These are phyloP conservation scores for Rhodofomes roseus DNA, from an alignment of 1,284 basidiomycete species.

Conservation along the genomic window DNA sequence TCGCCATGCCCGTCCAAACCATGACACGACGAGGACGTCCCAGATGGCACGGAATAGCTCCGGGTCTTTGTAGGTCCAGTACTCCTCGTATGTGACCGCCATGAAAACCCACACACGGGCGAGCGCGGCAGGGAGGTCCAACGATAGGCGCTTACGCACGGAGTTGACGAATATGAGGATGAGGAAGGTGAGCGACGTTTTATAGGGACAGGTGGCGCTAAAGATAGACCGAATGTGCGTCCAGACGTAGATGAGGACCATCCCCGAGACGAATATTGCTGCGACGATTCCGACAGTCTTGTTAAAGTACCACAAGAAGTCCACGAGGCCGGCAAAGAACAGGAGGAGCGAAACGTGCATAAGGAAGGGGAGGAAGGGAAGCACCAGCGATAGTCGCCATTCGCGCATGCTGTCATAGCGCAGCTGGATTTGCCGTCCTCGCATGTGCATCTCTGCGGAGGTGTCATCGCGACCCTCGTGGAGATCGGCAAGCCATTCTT, in stretches of 20 bases:
- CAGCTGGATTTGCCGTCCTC: slow-evolving; percentile 12
- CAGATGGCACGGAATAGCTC: not conserved
- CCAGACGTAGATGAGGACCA: slow-evolving; percentile 4
- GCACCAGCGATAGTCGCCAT: slow-evolving; percentile 10
- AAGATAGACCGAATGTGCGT: slow-evolving; percentile 10
- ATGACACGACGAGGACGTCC: not conserved
- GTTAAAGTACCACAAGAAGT: slow-evolving; percentile 14
- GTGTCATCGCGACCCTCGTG: slow-evolving; percentile 5
- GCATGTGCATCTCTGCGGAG: slow-evolving; percentile 1
- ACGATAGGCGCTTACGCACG: not conserved
- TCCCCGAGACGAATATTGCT: not conserved
- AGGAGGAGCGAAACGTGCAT: slow-evolving; percentile 13
- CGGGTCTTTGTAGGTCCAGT: not conserved
- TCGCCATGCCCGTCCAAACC: not conserved
- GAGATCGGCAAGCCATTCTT: slow-evolving; percentile 12
- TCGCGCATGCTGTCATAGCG: slow-evolving; percentile 11
- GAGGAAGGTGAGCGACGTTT: slow-evolving; percentile 11
- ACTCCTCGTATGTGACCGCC: not conserved
- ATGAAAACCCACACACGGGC: not conserved
- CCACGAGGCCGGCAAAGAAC: slow-evolving; percentile 15
- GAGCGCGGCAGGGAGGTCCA: not conserved
- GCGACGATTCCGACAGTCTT: slow-evolving; percentile 3
- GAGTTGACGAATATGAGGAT: slow-evolving; percentile 1
- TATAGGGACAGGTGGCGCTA: slow-evolving; percentile 14
- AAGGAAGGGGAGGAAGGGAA: slow-evolving; percentile 10